phyloP scores from a whole-genome alignment of 2,329 filamentous ascomycete species.

The Colletotrichum incanum region DNA sequence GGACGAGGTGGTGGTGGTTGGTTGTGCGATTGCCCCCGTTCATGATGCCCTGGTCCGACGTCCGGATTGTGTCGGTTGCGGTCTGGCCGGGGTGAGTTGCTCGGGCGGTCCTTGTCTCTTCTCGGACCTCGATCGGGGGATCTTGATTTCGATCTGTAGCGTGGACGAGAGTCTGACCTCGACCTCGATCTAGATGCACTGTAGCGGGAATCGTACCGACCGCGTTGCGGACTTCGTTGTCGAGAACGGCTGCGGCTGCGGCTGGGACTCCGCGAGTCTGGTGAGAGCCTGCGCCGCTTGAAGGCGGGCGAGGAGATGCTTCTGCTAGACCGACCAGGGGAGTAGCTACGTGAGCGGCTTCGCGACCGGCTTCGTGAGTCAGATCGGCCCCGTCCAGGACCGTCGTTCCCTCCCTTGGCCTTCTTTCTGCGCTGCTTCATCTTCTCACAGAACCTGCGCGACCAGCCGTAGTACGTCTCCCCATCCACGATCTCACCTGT shows the following conservation, averaged over 20 bases:
- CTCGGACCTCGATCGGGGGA: constrained; percentile 45
- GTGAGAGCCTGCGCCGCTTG: constrained; percentile 58
- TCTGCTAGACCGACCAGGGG: constrained; percentile 48
- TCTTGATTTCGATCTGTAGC: constrained; percentile 39
- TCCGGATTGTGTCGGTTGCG: constrained; percentile 32
- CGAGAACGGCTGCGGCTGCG: constrained; percentile 51
- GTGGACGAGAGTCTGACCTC: constrained; percentile 30
- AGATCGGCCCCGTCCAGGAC: constrained; percentile 54
- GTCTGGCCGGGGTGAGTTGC: constrained; percentile 23
- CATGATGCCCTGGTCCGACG: constrained; percentile 4
- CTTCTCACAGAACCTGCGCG: constrained; percentile 82
- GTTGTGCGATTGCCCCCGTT: constrained; percentile 14
- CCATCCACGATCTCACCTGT: constrained; percentile 76
- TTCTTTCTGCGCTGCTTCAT: constrained; percentile 75
- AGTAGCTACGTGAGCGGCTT: constrained; percentile 50
- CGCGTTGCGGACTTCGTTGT: constrained; percentile 41
- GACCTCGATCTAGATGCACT: constrained; percentile 50
- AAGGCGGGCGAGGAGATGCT: constrained; percentile 55
- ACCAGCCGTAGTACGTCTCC: constrained; percentile 92
- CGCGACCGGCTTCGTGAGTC: constrained; percentile 50
- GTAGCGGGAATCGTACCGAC: constrained; percentile 45
- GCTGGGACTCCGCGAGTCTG: constrained; percentile 50
- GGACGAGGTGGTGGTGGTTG: constrained; percentile 50
- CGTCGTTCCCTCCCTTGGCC: constrained; percentile 45
- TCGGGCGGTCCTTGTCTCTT: constrained; percentile 13